These are phyloP conservation scores for Xerocomus minutiporus DNA, from an alignment of 1,284 basidiomycete genomes.

Conservation along the genomic window DNA sequence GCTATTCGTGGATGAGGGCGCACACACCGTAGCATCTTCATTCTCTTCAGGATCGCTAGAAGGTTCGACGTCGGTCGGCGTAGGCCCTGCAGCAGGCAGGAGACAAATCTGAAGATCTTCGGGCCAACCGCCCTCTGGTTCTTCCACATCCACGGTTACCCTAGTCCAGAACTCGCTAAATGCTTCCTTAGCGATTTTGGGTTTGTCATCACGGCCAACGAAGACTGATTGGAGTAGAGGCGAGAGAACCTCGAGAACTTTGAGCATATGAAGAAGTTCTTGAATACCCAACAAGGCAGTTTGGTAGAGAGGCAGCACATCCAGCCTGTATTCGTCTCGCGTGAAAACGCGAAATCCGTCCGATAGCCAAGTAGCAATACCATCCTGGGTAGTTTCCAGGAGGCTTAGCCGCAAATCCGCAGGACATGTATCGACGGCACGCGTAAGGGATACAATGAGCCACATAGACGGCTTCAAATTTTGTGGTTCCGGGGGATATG, in stretches of 20 bases:
- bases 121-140: constrained; percentile 51
- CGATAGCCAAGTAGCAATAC: constrained; percentile 57
- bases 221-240: constrained; percentile 54
- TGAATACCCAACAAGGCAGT: constrained; percentile 48
- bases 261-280: constrained; percentile 36
- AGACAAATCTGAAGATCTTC: constrained; percentile 42
- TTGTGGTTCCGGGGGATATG: constrained; percentile 62
- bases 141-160: constrained; percentile 37
- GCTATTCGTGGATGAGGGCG: constrained; percentile 2
- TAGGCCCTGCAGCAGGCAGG: constrained; percentile 3
- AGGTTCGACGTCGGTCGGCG: constrained; percentile 12
- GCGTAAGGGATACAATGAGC: constrained; percentile 53
- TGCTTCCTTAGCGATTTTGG: constrained; percentile 37
- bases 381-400: constrained; percentile 49
- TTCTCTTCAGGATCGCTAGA: constrained; percentile 25
- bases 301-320: constrained; percentile 61
- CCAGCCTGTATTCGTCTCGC: constrained; percentile 51
- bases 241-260: constrained; percentile 42
- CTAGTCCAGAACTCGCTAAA: constrained; percentile 58
- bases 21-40: constrained; percentile 14
- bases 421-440: constrained; percentile 52
- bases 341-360: constrained; percentile 52
- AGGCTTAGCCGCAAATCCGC: constrained; percentile 40
- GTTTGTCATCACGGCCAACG: constrained; percentile 42
- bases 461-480: constrained; percentile 53